Evolutionary conservation across 2,329 filamentous ascomycete species (phyloP).

Genomic region (Pseudopyrenochaeta lycopersici): DNA sequence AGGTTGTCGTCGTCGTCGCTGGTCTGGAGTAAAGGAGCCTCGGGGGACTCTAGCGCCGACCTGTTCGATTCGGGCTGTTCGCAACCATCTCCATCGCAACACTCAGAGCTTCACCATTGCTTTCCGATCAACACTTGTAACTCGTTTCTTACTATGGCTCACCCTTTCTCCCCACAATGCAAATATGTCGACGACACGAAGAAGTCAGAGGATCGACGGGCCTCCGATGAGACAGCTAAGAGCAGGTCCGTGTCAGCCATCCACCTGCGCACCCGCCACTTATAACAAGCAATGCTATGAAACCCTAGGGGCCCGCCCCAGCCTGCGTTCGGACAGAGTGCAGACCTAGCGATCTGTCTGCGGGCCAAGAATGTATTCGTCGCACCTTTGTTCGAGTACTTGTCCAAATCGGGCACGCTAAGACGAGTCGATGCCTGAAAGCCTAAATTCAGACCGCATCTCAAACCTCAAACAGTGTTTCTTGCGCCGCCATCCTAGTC

Average conservation of each 20-base stretch:
- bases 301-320: slow-evolving; percentile 12
- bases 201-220: slow-evolving; percentile 12
- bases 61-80: not conserved
- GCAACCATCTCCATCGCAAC: not conserved
- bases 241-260: slow-evolving; percentile 28
- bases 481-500: slow-evolving; percentile 13
- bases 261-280: slow-evolving; percentile 20
- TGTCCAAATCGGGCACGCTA: slow-evolving; percentile 24
- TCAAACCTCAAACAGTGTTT: slow-evolving; percentile 27
- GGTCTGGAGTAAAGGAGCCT: not conserved
- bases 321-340: slow-evolving; percentile 10
- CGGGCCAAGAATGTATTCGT: slow-evolving; percentile 33
- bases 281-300: slow-evolving; percentile 22
- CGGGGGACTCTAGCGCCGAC: not conserved
- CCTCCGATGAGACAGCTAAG: slow-evolving; percentile 24
- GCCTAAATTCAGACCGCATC: slow-evolving; percentile 24
- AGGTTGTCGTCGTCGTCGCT: not conserved
- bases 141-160: not conserved
- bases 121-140: not conserved
- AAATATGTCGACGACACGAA: slow-evolving; percentile 17
- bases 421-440: slow-evolving; percentile 19
- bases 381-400: slow-evolving; percentile 41
- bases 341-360: slow-evolving; percentile 9
- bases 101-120: slow-evolving; percentile 4
- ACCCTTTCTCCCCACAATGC: slow-evolving; percentile 12